Percentiles rank a stretch among this genome's conserved stretches.
phyloP scores from a whole-genome alignment of 2,329 filamentous ascomycete species.

The Aspergillus fischeri region DNA sequence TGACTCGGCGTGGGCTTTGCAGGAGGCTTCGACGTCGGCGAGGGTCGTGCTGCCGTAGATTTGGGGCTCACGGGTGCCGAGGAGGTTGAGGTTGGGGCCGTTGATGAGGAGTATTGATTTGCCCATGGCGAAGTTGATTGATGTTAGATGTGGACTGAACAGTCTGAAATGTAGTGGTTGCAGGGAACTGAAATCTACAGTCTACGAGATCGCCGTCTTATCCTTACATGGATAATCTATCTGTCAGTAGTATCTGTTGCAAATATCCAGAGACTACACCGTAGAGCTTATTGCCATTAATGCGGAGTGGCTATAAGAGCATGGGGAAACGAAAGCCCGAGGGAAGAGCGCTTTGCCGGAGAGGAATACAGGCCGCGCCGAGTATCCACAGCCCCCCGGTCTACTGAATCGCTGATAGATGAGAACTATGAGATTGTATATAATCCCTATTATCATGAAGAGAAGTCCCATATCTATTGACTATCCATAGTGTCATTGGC shows the following conservation, averaged over 20 bases:
- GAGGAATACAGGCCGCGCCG: too few species aligned
- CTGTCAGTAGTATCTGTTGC: too few species aligned
- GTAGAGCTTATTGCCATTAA: background rate
- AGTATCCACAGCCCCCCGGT: too few species aligned
- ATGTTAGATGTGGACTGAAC: too few species aligned
- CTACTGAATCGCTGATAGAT: too few species aligned
- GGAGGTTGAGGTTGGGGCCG: constrained; percentile 77
- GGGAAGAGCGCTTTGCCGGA: background rate
- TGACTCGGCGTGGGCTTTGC: constrained; percentile 46
- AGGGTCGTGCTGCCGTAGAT: constrained; percentile 71
- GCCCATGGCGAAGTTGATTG: constrained; percentile 19
- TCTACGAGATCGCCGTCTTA: too few species aligned
- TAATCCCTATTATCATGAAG: background rate
- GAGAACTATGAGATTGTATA: background rate
- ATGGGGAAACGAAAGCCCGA: background rate
- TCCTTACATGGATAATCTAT: too few species aligned
- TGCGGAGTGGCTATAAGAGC: too few species aligned
- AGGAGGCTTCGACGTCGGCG: constrained; percentile 52
- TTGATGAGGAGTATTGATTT: constrained; percentile 66
- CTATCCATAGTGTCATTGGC: background rate
- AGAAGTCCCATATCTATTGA: background rate
- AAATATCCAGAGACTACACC: too few species aligned
- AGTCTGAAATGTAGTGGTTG: too few species aligned
- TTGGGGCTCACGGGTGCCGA: constrained; percentile 68
- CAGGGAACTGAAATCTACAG: too few species aligned